Evolutionary conservation across 176 grass and related monocot species (phyloP), one percentile per base, ranked within the genome.

Genomic region (Ananas comosus): DNA sequence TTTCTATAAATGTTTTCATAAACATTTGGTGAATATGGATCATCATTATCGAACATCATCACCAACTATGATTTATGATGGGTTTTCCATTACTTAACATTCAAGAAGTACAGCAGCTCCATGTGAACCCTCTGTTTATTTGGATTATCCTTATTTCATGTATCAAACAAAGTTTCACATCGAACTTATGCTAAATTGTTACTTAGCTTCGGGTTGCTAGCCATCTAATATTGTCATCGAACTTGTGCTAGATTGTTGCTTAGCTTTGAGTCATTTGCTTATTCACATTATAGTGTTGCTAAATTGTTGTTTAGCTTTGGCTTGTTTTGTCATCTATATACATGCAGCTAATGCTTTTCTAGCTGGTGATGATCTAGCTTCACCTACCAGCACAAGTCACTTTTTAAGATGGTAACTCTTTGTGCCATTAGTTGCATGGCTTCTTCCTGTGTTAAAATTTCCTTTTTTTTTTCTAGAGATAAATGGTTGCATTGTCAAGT

Each of bases 391-490:
- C 70, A 67, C 23, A 66, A 27, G 66, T 77, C 58, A 66, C 29
- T 68, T 76, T 76, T 74, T 61, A 63, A 66, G 23, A 76, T 61
- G 50, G 67, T 76, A 74, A 73, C 78, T 77, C 42, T 58, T 81
- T 28, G 11, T 67, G 33, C 63, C 72, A 80, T 85, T 21, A 65
- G 73, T 84, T 80, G 70, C 72, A 69, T 80, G 58, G 65, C 69
- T 77, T 74, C 27, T 78, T 74, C 50, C 53, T 85, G 11, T 76
- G 71, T 71, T 80, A 24, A 2, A 51, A 53, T 54, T 16, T 72
- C 12, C 3, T 49, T 23, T 23, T 77, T 83, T 71, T 13, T 5
- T 10, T 28, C 66, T 77, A 76, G 22, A 63, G 28, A 73, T 65
- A 64, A 53, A 50, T 75, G 51, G 52, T 58, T 49, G 17, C 56